These are phyloP conservation scores for Graphilbum sp. DNA, from an alignment of 2,329 filamentous ascomycete genomes.

Conservation along the genomic window DNA sequence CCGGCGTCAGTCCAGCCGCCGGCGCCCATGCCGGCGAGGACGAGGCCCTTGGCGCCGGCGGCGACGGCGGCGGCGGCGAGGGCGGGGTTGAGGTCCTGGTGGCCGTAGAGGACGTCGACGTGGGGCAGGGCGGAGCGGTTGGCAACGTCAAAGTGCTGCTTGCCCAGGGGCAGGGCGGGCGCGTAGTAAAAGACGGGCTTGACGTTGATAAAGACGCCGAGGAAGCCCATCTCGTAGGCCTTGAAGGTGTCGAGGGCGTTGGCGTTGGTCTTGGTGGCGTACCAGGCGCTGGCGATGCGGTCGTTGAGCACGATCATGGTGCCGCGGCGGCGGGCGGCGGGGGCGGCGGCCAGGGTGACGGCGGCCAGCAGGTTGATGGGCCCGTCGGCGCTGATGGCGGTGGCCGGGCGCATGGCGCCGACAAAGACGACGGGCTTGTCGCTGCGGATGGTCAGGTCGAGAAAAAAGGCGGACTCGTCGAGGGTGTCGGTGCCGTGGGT, in stretches of 20 bases:
- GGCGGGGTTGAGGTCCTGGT: conserved; percentile 32
- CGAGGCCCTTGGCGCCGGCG: conserved; percentile 34
- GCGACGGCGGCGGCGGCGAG: conserved; percentile 30
- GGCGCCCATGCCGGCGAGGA: conserved; percentile 37
- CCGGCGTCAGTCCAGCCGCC: conserved; percentile 29
- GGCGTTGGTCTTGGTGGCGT: conserved; percentile 43
- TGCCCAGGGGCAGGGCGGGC: conserved; percentile 29
- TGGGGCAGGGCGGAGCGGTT: conserved; percentile 25
- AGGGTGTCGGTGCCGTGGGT: conserved; percentile 52
- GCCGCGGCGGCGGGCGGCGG: conserved; percentile 30
- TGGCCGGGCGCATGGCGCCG: conserved; percentile 46
- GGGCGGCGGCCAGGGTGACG: conserved; percentile 34
- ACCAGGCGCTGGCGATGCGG: conserved; percentile 40
- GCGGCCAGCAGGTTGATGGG: conserved; percentile 43
- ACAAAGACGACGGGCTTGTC: conserved; percentile 43
- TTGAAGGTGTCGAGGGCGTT: conserved; percentile 47
- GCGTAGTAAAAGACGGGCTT: conserved; percentile 43
- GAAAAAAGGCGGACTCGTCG: conserved; percentile 47
- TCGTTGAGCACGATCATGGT: conserved; percentile 46
- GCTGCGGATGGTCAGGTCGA: conserved; percentile 38
- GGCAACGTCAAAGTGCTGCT: conserved; percentile 24
- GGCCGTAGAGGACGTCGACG: conserved; percentile 38
- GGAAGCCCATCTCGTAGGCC: conserved; percentile 35
- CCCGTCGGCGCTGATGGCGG: conserved; percentile 45
- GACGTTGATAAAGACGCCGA: conserved; percentile 41